These are phyloP conservation scores for Pseudogymnoascus sp. DNA, from an alignment of 2,329 filamentous ascomycete species.

Conservation along the genomic window DNA sequence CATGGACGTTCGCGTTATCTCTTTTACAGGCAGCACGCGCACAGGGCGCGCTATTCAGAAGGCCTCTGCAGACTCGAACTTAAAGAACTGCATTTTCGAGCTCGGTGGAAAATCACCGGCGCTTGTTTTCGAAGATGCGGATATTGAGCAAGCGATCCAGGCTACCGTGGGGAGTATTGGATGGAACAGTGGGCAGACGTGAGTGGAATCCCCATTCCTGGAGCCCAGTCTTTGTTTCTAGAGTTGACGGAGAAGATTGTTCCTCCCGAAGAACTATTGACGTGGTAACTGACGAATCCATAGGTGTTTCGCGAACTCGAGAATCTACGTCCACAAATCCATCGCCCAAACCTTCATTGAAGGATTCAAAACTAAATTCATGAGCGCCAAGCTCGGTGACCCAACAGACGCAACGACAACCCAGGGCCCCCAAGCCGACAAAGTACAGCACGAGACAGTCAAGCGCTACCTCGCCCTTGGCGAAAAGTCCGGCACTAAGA, in stretches of 20 bases:
- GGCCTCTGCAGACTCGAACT: slow-evolving; percentile 35
- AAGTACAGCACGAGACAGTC: slow-evolving; percentile 20
- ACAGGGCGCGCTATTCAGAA: slow-evolving; percentile 41
- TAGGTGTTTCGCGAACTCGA: slow-evolving; percentile 17
- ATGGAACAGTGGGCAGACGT: slow-evolving; percentile 20
- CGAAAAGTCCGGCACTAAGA: slow-evolving; percentile 9
- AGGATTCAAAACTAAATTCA: slow-evolving; percentile 17
- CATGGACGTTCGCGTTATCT: slow-evolving; percentile 42
- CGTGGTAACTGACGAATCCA: neutral
- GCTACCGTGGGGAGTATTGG: slow-evolving; percentile 16
- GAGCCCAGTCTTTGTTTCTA: neutral
- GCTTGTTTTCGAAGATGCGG: slow-evolving; percentile 43
- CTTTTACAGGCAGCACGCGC: slow-evolving; percentile 46
- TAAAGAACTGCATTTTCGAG: slow-evolving; percentile 47
- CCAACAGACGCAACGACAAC: slow-evolving; percentile 11
- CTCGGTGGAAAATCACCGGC: slow-evolving; percentile 46
- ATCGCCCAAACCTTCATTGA: slow-evolving; percentile 17
- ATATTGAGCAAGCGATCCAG: slow-evolving; percentile 25
- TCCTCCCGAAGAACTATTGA: neutral
- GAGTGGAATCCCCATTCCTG: neutral
- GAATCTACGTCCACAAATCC: slow-evolving; percentile 20
- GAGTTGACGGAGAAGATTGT: neutral
- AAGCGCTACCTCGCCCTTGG: slow-evolving; percentile 17
- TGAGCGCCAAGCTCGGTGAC: slow-evolving; percentile 14
- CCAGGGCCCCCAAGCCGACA: slow-evolving; percentile 11